phyloP scores from a whole-genome alignment of 495 filamentous ascomycete species.

The Lasiosphaeria hispida region DNA sequence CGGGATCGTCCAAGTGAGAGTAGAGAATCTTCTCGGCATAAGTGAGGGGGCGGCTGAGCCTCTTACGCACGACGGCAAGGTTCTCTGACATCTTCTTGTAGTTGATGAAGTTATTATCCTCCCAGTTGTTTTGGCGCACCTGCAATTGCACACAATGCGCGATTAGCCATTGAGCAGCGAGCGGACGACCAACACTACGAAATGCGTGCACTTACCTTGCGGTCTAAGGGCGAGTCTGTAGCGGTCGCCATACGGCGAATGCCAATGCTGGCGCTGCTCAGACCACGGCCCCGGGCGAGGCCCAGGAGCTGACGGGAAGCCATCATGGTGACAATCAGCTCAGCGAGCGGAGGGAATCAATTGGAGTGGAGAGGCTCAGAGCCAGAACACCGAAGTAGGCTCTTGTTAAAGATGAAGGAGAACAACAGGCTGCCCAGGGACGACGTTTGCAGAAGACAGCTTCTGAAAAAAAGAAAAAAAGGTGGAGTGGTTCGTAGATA shows the following conservation, averaged over 20 bases:
- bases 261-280: slow-evolving; percentile 43
- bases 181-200: background rate
- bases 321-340: slow-evolving; percentile 50
- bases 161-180: slow-evolving; percentile 19
- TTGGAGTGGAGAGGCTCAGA: slow-evolving; percentile 35
- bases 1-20: slow-evolving; percentile 96
- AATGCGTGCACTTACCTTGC: slow-evolving; percentile 39
- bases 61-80: slow-evolving; percentile 78
- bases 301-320: slow-evolving; percentile 54
- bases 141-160: slow-evolving; percentile 22
- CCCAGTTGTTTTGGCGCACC: slow-evolving; percentile 58
- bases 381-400: slow-evolving; percentile 22
- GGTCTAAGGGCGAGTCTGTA: slow-evolving; percentile 51
- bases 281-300: slow-evolving; percentile 50
- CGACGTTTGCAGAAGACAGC: slow-evolving; percentile 13
- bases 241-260: slow-evolving; percentile 56
- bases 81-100: slow-evolving; percentile 98
- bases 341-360: slow-evolving; percentile 26
- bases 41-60: slow-evolving; percentile 89
- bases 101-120: slow-evolving; percentile 58
- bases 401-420: slow-evolving; percentile 15
- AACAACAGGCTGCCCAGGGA: slow-evolving; percentile 18
- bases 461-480: slow-evolving; percentile 27
- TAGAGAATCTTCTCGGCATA: slow-evolving; percentile 99
- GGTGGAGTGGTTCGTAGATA: slow-evolving; percentile 33